Evolutionary conservation across 2,329 filamentous ascomycete genomes (phyloP), one percentile per base, ranked within the genome.

Genomic region (Beauveria scarabaeidicola): DNA sequence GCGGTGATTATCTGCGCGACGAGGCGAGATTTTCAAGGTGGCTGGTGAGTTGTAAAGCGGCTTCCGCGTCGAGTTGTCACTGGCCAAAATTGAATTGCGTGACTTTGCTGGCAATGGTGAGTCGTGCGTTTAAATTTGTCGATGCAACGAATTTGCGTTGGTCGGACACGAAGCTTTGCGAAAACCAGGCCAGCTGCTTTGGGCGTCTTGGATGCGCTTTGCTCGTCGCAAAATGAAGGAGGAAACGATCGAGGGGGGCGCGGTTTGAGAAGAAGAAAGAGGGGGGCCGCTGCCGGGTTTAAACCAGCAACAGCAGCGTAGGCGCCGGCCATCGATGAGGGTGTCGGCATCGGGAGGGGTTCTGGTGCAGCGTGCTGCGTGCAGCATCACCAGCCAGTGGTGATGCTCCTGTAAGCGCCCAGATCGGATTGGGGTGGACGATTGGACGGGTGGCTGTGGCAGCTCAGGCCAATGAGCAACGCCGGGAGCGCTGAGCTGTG

Each of bases 401-500:
- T 60, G 58, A 60, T 7, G 50, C 43, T 60, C 23, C 58, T 60
- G 50, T 60, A 60, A 60, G 58, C 58, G 58, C 58, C 58, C 51
- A 21, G 51, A 60, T 60, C 51, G 51, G 51, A 32, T 23, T 38
- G 43, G 58, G 43, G 51, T 21, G 51, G 50, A 15, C 51, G 58
- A 60, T 60, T 60, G 58, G 58, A 54, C 19, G 50, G 51, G 27
- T 48, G 43, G 29, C 29, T 19, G 43, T 54, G 36, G 5, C 17
- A 21, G 51, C 21, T 17, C 23, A 7, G 43, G 51, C 58, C 58
- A 60, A 60, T 60, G 43, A 60, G 52, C 23, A 38, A 44, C 29
- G 43, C 29, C 38, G 32, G 25, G 3, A 11, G 21, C 51, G 38
- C 23, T 8, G 51, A 55, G 52, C 52, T 55, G 52, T 55, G 41